Evolutionary conservation across 2,329 filamentous ascomycete genomes (phyloP), one percentile per base, ranked within the genome.

Genomic region (Pyrenophora seminiperda): DNA sequence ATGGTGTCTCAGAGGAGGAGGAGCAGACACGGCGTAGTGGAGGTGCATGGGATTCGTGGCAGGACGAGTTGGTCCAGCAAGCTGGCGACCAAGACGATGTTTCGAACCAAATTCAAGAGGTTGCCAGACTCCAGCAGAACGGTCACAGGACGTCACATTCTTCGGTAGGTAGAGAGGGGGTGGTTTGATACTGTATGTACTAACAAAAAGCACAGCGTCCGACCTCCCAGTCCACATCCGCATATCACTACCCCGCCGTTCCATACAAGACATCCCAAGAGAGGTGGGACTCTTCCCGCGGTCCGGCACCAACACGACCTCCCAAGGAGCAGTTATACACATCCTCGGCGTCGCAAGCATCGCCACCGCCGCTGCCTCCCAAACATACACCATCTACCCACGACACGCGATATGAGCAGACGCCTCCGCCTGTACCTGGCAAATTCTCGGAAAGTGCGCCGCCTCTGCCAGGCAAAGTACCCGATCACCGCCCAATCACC

Each of bases 1-100:
- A 83, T 19, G 84, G 81, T 0, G 76, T 84, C 2, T 76, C 80
- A 0, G 78, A 80, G 40, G 80, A 83, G 45, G 81, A 84, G 52
- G 82, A 86, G 54, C 78, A 80, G 49, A 75, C 76, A 42, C 80
- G 83, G 32, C 77, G 84, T 7, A 73, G 75, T 14, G 80, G 76
- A 10, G 81, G 80, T 5, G 61, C 80, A 17, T 83, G 80, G 81
- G 77, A 77, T 29, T 73, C 78, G 33, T 82, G 79, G 79, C 79
- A 81, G 54, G 71, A 74, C 37, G 74, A 76, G 5, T 43, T 67
- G 14, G 53, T 53, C 13, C 53, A 58, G 36, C 56, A 68, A 30
- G 57, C 56, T 19, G 37, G 33, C 9, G 66, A 68, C 2, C 72
- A 77, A 47, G 77, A 82, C 45, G 79, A 83, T 50, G 65, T 84